These are phyloP conservation scores for Penicillium coprophilum DNA, from an alignment of 495 filamentous ascomycete species.

Conservation along the genomic window DNA sequence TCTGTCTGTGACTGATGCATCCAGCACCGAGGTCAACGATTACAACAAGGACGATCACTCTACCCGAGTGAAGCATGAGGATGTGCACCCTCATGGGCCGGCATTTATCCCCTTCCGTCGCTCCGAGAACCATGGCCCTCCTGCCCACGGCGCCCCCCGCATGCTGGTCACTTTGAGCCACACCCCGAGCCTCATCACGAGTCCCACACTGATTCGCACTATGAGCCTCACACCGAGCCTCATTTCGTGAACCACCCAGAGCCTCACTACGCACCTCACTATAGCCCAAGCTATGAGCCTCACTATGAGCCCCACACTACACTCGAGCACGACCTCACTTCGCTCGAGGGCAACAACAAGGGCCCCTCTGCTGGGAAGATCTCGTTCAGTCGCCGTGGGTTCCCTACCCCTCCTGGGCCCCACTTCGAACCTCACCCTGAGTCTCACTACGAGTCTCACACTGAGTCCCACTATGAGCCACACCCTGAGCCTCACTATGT, in stretches of 20 bases:
- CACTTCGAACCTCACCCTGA: slow-evolving; percentile 6
- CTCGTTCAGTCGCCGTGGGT: not conserved
- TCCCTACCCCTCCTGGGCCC: no score
- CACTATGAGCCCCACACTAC: not conserved
- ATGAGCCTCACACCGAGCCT: not conserved
- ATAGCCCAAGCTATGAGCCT: not conserved
- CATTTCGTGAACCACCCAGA: not conserved
- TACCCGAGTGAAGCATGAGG: slow-evolving; percentile 22
- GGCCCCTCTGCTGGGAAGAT: not conserved
- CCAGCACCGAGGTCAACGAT: slow-evolving; percentile 24
- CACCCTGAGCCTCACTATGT: not conserved
- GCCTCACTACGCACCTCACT: not conserved
- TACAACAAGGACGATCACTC: slow-evolving; percentile 33
- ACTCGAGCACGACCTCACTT: not conserved
- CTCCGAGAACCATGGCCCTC: slow-evolving; percentile 3
- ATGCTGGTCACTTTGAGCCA: no score
- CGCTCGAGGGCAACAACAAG: not conserved
- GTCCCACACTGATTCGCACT: not conserved
- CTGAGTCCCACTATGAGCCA: not conserved
- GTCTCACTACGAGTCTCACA: not conserved
- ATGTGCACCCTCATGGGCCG: slow-evolving; percentile 6
- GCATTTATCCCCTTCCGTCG: not conserved
- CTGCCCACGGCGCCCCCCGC: not conserved
- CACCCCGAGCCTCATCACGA: not conserved
- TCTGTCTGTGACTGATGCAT: slow-evolving; percentile 24